Evolutionary conservation across 2,329 filamentous ascomycete species (phyloP).

Genomic region (Clarireedia sp.): DNA sequence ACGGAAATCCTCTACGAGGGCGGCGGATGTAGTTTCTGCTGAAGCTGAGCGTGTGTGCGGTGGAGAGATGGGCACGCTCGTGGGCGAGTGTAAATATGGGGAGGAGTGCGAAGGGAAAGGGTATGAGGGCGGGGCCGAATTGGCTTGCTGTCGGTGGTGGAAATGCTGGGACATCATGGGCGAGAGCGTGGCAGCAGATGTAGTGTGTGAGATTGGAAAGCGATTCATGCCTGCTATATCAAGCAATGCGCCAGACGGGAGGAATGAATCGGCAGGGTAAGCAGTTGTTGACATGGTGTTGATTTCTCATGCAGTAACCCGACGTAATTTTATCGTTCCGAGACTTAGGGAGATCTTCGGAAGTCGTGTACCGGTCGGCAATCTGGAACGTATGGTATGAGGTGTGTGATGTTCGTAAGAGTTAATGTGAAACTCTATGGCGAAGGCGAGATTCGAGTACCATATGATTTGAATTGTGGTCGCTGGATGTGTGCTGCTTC

Average conservation of each 20-base stretch:
- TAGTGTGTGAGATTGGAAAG: slow-evolving; percentile 5
- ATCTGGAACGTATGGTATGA: no score
- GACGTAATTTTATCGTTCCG: no score
- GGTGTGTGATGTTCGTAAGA: no score
- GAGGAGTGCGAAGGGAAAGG: background rate
- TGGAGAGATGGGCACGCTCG: slow-evolving; percentile 23
- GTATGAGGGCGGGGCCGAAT: background rate
- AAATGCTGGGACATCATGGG: background rate
- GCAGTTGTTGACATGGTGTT: slow-evolving; percentile 14
- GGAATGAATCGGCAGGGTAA: slow-evolving; percentile 22
- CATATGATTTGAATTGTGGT: no score
- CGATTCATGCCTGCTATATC: slow-evolving; percentile 8
- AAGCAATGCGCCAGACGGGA: slow-evolving; percentile 22
- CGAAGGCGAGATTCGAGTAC: no score
- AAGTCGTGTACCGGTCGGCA: no score
- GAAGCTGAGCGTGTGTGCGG: slow-evolving; percentile 26
- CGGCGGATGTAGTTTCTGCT: slow-evolving; percentile 20
- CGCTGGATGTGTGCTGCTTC: no score
- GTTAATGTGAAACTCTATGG: no score
- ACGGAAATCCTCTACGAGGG: slow-evolving; percentile 28
- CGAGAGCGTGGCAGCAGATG: background rate
- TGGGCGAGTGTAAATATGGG: slow-evolving; percentile 4
- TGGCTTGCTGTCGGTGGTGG: background rate
- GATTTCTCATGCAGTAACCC: background rate
- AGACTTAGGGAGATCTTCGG: no score